Conservation (phyloP, 2,329 filamentous ascomycete species). For the Diplodia scrobiculata region DNA sequence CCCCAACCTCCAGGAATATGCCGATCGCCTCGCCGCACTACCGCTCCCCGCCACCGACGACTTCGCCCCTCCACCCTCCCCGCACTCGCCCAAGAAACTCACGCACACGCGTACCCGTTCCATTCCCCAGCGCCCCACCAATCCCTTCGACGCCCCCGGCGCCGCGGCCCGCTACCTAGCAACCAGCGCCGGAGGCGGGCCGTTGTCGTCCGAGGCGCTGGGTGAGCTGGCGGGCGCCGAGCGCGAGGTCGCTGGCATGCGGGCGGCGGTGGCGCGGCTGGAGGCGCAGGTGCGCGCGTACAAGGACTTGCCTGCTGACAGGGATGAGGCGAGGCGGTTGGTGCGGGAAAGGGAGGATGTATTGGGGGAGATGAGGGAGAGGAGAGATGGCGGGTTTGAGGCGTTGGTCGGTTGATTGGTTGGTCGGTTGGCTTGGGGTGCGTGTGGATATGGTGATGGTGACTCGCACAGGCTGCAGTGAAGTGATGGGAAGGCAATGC, state of each 20-base stretch:
- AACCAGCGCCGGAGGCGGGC: background rate
- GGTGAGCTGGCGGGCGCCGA: background rate
- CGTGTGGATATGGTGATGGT: background rate
- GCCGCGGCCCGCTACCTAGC: conserved; percentile 32
- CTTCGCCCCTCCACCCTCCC: background rate
- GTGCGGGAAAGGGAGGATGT: conserved; percentile 68
- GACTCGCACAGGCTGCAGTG: background rate
- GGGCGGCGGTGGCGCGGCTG: background rate
- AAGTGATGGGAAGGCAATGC: too few species aligned
- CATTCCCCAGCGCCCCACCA: background rate
- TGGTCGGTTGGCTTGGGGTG: background rate
- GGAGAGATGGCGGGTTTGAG: conserved; percentile 75
- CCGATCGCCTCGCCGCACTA: conserved; percentile 47
- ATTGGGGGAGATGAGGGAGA: conserved; percentile 61
- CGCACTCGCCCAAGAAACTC: background rate
- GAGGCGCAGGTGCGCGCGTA: conserved; percentile 23
- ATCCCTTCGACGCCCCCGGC: conserved; percentile 9
- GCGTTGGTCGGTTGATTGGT: conserved; percentile 58
- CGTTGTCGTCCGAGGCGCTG: conserved; percentile 1
- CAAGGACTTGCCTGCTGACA: conserved; percentile 61
- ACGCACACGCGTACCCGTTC: background rate
- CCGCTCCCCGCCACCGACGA: background rate
- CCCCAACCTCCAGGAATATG: conserved; percentile 68
- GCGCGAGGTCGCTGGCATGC: conserved; percentile 15
- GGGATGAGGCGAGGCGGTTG: conserved; percentile 67